Evolutionary conservation across 768 basidiomycete species (phyloP), one percentile per base, ranked within the genome.

Genomic region (Filobasidium floriforme): DNA sequence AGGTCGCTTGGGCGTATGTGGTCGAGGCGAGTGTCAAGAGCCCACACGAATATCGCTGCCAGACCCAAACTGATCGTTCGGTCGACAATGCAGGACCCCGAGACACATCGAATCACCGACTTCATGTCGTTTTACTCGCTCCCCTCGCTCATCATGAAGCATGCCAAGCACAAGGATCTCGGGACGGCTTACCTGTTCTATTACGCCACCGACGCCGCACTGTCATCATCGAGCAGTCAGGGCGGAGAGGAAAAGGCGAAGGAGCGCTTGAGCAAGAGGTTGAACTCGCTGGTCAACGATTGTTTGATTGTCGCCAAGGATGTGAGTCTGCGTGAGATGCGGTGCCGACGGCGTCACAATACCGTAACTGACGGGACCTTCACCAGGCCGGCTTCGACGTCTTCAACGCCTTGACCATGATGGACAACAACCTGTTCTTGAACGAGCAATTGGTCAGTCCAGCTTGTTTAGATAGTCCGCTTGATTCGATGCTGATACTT

Each of bases 51-150:
- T 29, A 37, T 19, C 40, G 26, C 59, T 26, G 24, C 61, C 24
- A 43, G 59, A 32, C 29, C 40, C 15, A 22, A 29, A 22, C 7
- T 55, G 9, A 14, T 7, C 4, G 15, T 28, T 4, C 12, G 18
- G 12, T 29, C 14, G 7, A 28, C 43, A 32, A 18, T 41, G 26
- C 68, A 98, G 93, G 84, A 97, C 77, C 88, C 89, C 1, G 79
- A 84, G 66, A 88, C 88, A 1, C 85, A 88, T 66, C 83, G 84
- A 68, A 87, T 99, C 72, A 97, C 94, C 1, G 96, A 99, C 80
- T 89, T 93, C 75, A 88, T 97, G 80, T 93, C 94, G 10, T 94
- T 98, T 82, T 99, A 96, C 78, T 89, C 89, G 15, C 85, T 99
- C 26, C 94, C 96, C 0, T 98, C 94, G 5, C 89, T 91, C 1